phyloP scores from a whole-genome alignment of 768 basidiomycete genomes.

The Collybia nuda region DNA sequence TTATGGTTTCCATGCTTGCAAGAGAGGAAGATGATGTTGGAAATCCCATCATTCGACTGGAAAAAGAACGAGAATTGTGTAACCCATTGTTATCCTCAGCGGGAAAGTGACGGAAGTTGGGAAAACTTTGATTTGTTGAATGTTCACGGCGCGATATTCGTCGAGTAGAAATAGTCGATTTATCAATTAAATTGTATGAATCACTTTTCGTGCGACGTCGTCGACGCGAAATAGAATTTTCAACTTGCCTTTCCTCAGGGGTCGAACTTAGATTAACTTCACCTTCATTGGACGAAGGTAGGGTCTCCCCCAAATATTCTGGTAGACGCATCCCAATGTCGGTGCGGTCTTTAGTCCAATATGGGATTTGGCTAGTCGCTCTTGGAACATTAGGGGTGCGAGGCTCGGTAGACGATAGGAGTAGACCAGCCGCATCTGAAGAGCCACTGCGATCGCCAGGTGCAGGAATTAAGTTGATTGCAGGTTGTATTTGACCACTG shows the following conservation, averaged over 20 bases:
- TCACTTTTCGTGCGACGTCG: neutral
- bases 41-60: slow-evolving; percentile 8
- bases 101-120: slow-evolving; percentile 34
- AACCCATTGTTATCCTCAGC: slow-evolving; percentile 13
- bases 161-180: neutral
- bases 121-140: slow-evolving; percentile 5
- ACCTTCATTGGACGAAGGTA: too few species aligned
- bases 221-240: slow-evolving; percentile 6
- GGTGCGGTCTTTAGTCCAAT: too few species aligned
- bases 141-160: slow-evolving; percentile 1
- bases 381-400: neutral
- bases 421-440: neutral
- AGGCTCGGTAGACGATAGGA: neutral
- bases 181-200: neutral
- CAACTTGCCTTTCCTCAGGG: neutral
- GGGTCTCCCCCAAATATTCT: too few species aligned
- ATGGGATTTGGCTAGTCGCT: too few species aligned
- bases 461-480: slow-evolving; percentile 5
- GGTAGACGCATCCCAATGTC: too few species aligned
- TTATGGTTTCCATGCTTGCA: neutral
- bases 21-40: slow-evolving; percentile 9
- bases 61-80: slow-evolving; percentile 21
- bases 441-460: neutral
- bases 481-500: slow-evolving; percentile 32
- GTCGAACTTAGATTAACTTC: too few species aligned